Percentiles rank a stretch among this genome's conserved stretches.
Evolutionary conservation across 2,329 filamentous ascomycete genomes (phyloP).

Genomic region (Alternaria conjuncta): DNA sequence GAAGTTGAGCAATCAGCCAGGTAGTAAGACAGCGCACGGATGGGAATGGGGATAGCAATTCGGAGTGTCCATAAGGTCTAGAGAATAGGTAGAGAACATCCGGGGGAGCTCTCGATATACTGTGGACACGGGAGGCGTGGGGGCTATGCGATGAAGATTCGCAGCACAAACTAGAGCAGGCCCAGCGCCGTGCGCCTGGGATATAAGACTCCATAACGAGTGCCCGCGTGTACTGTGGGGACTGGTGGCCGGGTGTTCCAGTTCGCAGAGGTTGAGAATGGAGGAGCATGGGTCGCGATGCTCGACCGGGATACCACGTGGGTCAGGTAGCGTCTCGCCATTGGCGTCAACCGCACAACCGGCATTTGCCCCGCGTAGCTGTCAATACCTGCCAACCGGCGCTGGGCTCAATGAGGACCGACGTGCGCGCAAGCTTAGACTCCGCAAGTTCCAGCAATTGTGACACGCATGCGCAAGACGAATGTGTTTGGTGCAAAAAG

Average conservation of each 20-base stretch:
- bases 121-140: conserved; percentile 24
- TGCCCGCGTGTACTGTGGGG: conserved; percentile 9
- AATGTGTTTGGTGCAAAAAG: conserved; percentile 11
- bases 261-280: conserved; percentile 17
- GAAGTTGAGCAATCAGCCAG: background rate
- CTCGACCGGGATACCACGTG: conserved; percentile 30
- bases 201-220: conserved; percentile 19
- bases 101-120: conserved; percentile 32
- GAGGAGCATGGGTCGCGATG: conserved; percentile 11
- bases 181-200: conserved; percentile 33
- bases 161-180: conserved; percentile 16
- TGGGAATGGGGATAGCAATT: background rate
- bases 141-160: conserved; percentile 22
- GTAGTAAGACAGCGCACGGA: background rate
- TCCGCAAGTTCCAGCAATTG: conserved; percentile 15
- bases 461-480: conserved; percentile 21
- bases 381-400: conserved; percentile 15
- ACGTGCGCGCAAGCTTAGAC: conserved; percentile 1
- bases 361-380: conserved; percentile 14
- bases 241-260: conserved; percentile 20
- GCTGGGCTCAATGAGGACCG: background rate
- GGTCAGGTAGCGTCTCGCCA: conserved; percentile 23
- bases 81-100: conserved; percentile 6
- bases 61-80: background rate
- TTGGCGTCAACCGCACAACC: conserved; percentile 25